Base-by-base conservation (phyloP, 2,329 filamentous ascomycete genomes). In the Alternaria metachromatica region DNA sequence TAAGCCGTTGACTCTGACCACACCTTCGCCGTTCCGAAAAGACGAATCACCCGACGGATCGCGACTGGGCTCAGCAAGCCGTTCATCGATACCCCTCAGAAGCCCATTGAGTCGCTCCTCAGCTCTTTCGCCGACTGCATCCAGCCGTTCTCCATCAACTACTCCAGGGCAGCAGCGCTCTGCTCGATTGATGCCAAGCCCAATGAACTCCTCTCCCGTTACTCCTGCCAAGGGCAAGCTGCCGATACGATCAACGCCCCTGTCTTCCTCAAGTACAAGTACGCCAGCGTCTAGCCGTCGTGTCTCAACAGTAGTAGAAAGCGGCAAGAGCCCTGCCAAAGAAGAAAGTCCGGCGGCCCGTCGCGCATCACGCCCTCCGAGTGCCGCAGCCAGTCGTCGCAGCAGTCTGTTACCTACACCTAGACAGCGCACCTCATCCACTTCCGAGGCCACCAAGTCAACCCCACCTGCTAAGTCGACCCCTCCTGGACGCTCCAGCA, bases 1-100 rank as follows among this genome's bases (percentile, higher is more conserved):
- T 69, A 81, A 80, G 62, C 79, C 80, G 3, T 45, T 77, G 25
- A 68, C 72, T 11, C 58, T 75, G 50, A 80, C 78, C 2, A 77
- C 76, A 2, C 78, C 79, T 15, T 78, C 78, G 13, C 75, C 75
- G 1, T 72, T 79, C 55, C 65, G 71, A 23, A 80, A 72, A 50
- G 46, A 30, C n/a, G 30, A 67, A 8, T 63, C 68, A 7, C 63
- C 72, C 9, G 56, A 69, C 3, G 60, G 68, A 41, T 67, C 70
- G 4, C 62, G 74, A 20, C 75, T 71, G 46, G 70, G 73, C 5
- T 75, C 46, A 13, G 25, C 50, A 15, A 77, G 76, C 15, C 72
- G 77, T 45, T 78, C 78, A 8, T 70, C 73, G 3, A 77, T 80
- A 48, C 78, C 78, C 25, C 69, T 79, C n/a, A 74, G 75, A 26